Evolutionary conservation across 495 filamentous ascomycete genomes (phyloP), one percentile per base, ranked within the genome.

Genomic region (Xylaria longipes): DNA sequence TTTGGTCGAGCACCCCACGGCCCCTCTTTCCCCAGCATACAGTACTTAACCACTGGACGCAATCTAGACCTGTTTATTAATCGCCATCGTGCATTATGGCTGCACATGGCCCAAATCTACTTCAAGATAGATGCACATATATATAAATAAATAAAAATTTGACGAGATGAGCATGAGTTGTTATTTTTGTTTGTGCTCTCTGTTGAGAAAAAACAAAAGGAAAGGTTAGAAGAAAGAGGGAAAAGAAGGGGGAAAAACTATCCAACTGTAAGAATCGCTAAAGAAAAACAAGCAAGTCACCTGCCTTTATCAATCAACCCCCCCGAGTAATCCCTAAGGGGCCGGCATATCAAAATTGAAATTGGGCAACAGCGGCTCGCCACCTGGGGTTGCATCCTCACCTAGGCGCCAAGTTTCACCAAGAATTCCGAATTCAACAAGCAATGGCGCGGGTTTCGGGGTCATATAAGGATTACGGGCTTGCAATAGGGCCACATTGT

Each of bases 1-100:
- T 43, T 43, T n/a, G 60, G 60, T 63, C 22, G 22, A 48, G n/a
- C 31, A 37, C 57, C 57, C 57, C 57, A 37, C 57, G 57, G 31
- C 57, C 57, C 57, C 57, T 60, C 57, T 57, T 57, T 37, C 33
- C 27, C 27, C 17, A 6, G 33, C 20, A 60, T 60, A n/a, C n/a
- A n/a, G n/a, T n/a, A n/a, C n/a, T n/a, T n/a, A 12, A 1, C 9
- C 5, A 3, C 11, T 41, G 39, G 39, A 41, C 9, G 39, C 39
- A 12, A 6, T 41, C 39, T 41, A 8, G 39, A 12, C 11, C 20
- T 48, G 17, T n/a, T 25, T 50, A n/a, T 25, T 50, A 9, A 50
- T 22, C 46, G n/a, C 12, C 4, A 56, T 31, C 5, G 25, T 50
- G 20, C 4, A 56, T 31, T 15, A 50, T 50, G 20, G 20, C n/a